Evolutionary conservation across 208 protist species (phyloP).

Genomic region (Crithidia mellificae): DNA sequence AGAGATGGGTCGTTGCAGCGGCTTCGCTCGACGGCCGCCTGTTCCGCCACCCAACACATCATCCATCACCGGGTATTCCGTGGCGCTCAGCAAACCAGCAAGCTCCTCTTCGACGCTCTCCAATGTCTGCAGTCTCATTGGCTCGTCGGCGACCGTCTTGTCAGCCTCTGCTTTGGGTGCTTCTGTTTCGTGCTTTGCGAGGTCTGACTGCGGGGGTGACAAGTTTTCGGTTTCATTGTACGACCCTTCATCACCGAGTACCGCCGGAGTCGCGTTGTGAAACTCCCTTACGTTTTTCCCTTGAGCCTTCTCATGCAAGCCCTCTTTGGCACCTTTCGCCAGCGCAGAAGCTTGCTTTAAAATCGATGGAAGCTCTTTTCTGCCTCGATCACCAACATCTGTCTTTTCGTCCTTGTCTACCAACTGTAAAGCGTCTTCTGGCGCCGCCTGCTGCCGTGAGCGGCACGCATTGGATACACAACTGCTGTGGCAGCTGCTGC

Average conservation of each 20-base stretch:
- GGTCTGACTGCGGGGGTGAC: background rate
- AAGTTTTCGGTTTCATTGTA: background rate
- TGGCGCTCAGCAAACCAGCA: constrained; percentile 19
- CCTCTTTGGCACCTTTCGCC: no score
- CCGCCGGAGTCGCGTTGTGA: background rate
- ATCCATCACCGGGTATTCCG: background rate
- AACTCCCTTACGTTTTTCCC: no score
- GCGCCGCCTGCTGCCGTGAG: no score
- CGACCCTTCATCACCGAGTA: constrained; percentile 10
- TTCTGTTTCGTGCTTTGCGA: background rate
- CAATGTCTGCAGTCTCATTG: constrained; percentile 10
- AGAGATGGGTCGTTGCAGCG: background rate
- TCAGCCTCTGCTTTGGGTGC: background rate
- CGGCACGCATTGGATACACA: background rate
- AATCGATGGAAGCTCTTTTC: no score
- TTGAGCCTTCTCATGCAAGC: no score
- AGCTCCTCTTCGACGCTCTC: constrained; percentile 21
- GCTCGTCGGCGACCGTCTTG: no score
- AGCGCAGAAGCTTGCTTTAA: no score
- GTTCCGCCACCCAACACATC: background rate
- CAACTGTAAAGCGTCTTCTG: no score
- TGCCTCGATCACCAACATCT: background rate
- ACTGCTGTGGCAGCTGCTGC: background rate
- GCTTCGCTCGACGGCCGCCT: background rate
- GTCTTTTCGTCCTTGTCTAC: background rate